Evolutionary conservation across 768 basidiomycete genomes (phyloP), one percentile per base, ranked within the genome.

Genomic region (Phlebiopsis flavidoalba): DNA sequence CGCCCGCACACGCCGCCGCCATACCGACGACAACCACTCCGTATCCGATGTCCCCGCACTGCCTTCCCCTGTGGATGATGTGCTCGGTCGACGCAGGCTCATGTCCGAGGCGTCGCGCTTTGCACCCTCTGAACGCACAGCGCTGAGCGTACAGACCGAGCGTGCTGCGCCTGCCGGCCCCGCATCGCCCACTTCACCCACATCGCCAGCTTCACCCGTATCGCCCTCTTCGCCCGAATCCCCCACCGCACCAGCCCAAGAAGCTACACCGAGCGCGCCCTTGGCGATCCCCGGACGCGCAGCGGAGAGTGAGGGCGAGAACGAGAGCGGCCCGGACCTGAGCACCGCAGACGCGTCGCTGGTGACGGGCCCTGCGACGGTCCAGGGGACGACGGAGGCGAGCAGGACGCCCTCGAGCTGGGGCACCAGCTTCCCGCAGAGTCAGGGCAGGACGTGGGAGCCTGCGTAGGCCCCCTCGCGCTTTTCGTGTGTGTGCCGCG

Each of bases 291-390:
- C 70, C 10, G 64, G 62, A 21, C 57, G 64, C 3, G 36, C 36
- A 17, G 22, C 49, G 33, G 60, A 40, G 51, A 6, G 6, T 31
- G 26, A 31, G 26, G 26, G 26, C 26, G 26, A 31, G 26, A 61
- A 66, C 50, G 61, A 56, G 50, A 82, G 81, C 65, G 81, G 75
- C 43, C 79, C 81, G 0, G 86, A 86, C 69, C 79, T 90, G 67
- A 89, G 88, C 70, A 87, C 86, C 0, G 88, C 88, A 12, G 79
- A 83, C 2, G 79, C 79, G 60, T 89, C 88, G 59, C 87, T 89
- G 64, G 79, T 89, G 21, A 88, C 88, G 5, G 81, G 82, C 17
- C 79, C 89, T 46, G 79, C 81, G 51, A 87, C 86, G 7, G 69
- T 86, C 11, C 78, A 79, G 15, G 81, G 83, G 22, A 80, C 67